phyloP scores from a whole-genome alignment of 2,329 filamentous ascomycete species.

The Colletotrichum sojae region DNA sequence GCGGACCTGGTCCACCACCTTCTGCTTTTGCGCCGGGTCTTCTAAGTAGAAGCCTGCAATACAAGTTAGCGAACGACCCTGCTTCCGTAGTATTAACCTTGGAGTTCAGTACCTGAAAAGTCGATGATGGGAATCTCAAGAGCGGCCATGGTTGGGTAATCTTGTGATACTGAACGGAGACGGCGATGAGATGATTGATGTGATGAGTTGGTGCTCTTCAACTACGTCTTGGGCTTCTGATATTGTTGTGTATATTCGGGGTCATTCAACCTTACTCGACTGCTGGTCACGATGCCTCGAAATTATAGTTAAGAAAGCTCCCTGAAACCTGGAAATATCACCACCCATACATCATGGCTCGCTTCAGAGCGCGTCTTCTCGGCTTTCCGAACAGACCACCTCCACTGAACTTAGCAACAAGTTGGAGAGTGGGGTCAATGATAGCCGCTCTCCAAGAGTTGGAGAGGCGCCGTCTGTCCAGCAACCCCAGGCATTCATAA shows the following conservation, averaged over 20 bases:
- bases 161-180: neutral
- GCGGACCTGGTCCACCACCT: conserved; percentile 54
- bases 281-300: conserved; percentile 2
- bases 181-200: neutral
- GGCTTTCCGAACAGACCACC: conserved; percentile 10
- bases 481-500: neutral
- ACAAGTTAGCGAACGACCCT: neutral
- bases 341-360: neutral
- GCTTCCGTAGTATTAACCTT: rapidly evolving
- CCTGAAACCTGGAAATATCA: neutral
- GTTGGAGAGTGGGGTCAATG: conserved; percentile 27
- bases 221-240: neutral
- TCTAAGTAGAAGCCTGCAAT: conserved; percentile 42
- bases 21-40: conserved; percentile 45
- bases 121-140: conserved; percentile 48
- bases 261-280: neutral
- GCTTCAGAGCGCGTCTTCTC: conserved; percentile 15
- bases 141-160: conserved; percentile 1
- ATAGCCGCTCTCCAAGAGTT: conserved; percentile 6
- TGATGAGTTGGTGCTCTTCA: neutral
- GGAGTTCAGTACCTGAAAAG: conserved; percentile 44
- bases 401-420: neutral
- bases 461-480: too few relatives aligned
- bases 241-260: neutral
- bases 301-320: conserved; percentile 13